Evolutionary conservation across 352 stramenopile species (phyloP).

Genomic region (Pythium angustatum): DNA sequence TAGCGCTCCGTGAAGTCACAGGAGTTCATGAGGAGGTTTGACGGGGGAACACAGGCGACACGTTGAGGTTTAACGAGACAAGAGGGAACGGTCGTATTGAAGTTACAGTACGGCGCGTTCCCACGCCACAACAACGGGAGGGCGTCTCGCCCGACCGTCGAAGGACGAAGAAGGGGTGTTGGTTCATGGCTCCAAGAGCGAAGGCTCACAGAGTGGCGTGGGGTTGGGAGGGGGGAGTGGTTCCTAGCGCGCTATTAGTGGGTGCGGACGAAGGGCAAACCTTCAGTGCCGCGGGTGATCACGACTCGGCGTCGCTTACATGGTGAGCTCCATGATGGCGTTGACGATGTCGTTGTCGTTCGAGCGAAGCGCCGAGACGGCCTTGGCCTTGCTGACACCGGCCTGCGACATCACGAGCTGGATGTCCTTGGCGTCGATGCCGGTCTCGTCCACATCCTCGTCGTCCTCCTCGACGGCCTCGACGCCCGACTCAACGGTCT

Average conservation of each 20-base stretch:
- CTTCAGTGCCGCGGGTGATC: background rate
- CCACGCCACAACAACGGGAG: too few relatives aligned
- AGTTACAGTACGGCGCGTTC: conserved; percentile 3
- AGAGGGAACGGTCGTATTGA: conserved; percentile 16
- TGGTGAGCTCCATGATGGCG: conserved; percentile 99
- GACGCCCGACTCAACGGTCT: conserved; percentile 37
- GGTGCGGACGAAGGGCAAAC: background rate
- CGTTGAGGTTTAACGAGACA: conserved; percentile 4
- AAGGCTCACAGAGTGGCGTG: conserved; percentile 30
- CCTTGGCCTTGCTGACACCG: conserved; percentile 93
- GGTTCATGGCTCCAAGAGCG: conserved; percentile 28
- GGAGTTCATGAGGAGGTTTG: background rate
- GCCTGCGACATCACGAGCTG: conserved; percentile 97
- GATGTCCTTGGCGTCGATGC: conserved; percentile 98
- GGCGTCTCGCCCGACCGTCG: too few relatives aligned
- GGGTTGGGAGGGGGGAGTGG: conserved; percentile 4
- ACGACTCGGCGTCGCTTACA: conserved; percentile 71
- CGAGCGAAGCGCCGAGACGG: conserved; percentile 96
- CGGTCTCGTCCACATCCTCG: conserved; percentile 94
- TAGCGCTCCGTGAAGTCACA: too few relatives aligned
- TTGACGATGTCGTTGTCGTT: conserved; percentile 99
- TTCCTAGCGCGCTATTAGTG: conserved; percentile 34
- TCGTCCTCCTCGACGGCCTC: conserved; percentile 77
- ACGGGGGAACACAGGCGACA: background rate
- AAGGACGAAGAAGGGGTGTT: conserved; percentile 20